Base-by-base conservation (phyloP, 1,284 basidiomycete species). In the Moesziomyces sp. region DNA sequence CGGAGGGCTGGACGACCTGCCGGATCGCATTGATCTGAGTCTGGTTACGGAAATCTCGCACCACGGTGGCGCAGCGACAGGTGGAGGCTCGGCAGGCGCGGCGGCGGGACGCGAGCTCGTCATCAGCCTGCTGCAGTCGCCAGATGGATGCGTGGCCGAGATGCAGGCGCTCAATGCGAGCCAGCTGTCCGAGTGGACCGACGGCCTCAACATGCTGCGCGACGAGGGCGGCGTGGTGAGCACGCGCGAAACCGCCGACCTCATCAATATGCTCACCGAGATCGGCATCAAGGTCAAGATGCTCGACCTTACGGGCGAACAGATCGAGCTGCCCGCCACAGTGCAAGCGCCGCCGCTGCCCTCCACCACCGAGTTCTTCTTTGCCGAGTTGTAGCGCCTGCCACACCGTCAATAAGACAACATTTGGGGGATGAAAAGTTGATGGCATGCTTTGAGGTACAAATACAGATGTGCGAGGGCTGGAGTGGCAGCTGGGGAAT, bases 131-230 rank as follows among this genome's bases (percentile, higher is more conserved):
- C 43, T 79, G 40, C 64, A 71, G 34, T 61, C 75, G 18, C 72
- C 77, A 5, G 79, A 80, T 38, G 60, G 52, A 8, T 78, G 88
- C 89, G 84, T 96, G 58, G 91, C 93, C 6, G 93, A 97, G 83
- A 89, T 93, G 71, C 91, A 94, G 76, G 93, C 94, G 1, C 89
- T 92, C 10, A 92, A 95, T 83, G 88, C 89, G 54, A 90, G 91
- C 19, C 88, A 92, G 47, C 94, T 93, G 88, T 92, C 93, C 23
- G 95, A 98, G 85, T 98, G 95, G 95, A 93, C 93, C 0, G 95
- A 98, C 83, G 95, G 94, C 3, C 85, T 98, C 82, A 93, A 93
- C 78, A 93, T 96, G 88, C 62, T 83, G 23, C 69, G 77, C 28
- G 73, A 72, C 35, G 77, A 77, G 58, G 77, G 76, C 6, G 77